Evolutionary conservation across 768 basidiomycete species (phyloP).

Genomic region (Tricholoma hemisulphureum): DNA sequence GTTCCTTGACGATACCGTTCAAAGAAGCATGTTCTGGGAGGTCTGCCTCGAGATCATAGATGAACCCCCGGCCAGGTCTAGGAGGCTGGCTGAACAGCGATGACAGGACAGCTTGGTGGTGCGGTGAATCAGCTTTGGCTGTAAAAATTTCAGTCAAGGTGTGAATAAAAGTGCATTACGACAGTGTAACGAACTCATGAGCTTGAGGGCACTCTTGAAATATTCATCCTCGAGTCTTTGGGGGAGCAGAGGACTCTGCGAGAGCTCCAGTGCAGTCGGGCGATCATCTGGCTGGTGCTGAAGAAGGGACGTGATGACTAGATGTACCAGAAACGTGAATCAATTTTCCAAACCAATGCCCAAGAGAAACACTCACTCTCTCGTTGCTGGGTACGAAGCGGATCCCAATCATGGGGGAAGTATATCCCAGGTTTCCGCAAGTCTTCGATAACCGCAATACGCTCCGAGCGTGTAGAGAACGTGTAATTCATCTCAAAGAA

Average conservation of each 20-base stretch:
- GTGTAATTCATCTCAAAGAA: constrained; percentile 96
- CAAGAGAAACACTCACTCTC: constrained; percentile 51
- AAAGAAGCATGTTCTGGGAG: constrained; percentile 68
- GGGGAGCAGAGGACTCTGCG: constrained; percentile 76
- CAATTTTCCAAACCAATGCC: background rate
- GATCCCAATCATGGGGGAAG: constrained; percentile 78
- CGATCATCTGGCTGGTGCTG: constrained; percentile 78
- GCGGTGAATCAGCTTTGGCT: constrained; percentile 81
- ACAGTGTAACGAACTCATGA: constrained; percentile 71
- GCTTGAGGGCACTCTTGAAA: constrained; percentile 72
- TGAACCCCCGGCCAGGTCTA: constrained; percentile 59
- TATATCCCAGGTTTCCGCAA: constrained; percentile 68
- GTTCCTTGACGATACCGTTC: constrained; percentile 75
- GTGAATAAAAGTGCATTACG: background rate
- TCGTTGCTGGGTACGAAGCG: constrained; percentile 56
- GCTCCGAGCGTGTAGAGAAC: constrained; percentile 80
- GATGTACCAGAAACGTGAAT: background rate
- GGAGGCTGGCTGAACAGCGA: constrained; percentile 76
- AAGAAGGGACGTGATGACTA: constrained; percentile 79
- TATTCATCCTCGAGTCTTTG: constrained; percentile 79
- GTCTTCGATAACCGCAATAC: constrained; percentile 79
- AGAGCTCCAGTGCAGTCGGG: constrained; percentile 80
- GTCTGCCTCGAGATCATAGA: constrained; percentile 73
- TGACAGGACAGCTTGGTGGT: constrained; percentile 74
- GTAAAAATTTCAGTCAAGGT: background rate